Base-by-base conservation (phyloP, 2,329 filamentous ascomycete species). In the Macrophomina tecta region DNA sequence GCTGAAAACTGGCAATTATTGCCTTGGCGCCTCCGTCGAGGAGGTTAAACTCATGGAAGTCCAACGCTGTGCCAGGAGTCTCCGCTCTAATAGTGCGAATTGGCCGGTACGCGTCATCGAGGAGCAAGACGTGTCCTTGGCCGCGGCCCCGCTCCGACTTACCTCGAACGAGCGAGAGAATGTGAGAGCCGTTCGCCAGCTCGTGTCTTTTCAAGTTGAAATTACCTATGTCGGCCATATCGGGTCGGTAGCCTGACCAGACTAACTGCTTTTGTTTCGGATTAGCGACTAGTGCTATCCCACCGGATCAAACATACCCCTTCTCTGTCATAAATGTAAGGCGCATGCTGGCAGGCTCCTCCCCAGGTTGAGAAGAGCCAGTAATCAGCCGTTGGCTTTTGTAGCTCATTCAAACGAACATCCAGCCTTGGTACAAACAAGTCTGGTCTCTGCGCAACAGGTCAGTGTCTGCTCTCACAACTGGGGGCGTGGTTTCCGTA, bases 101-200 rank as follows among this genome's bases (percentile, higher is more conserved):
- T 46, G 83, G 79, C 45, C 80, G 77, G 70, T 85, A 85, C 42
- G 77, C 75, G 64, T 80, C 78, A 70, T 85, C 81, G 80, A 85
- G 79, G 66, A 85, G 85, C 14, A 85, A 76, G 45, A 82, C 83
- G 75, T 85, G 83, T 7, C 83, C 83, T 56, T 82, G 78, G 36
- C 82, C 83, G 67, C 83, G 85, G 30, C 83, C 83, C 62, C 82
- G 81, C 67, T 84, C 82, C 67, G 85, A 83, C 64, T 81, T 78
- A 28, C 83, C 83, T 66, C 84, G 80, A 72, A 84, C 84, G 73
- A 82, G 85, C 70, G 83, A 85, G 16, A 85, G 71, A 68, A 85
- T 83, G 51, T 82, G 77, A 67, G 76, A 75, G 18, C 81, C 82
- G 23, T 82, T 78, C 73, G 84, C 85, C 49, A 55, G 52, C 34